Conservation (phyloP, 2,329 filamentous ascomycete species). For the Trichoderma lentiforme region DNA sequence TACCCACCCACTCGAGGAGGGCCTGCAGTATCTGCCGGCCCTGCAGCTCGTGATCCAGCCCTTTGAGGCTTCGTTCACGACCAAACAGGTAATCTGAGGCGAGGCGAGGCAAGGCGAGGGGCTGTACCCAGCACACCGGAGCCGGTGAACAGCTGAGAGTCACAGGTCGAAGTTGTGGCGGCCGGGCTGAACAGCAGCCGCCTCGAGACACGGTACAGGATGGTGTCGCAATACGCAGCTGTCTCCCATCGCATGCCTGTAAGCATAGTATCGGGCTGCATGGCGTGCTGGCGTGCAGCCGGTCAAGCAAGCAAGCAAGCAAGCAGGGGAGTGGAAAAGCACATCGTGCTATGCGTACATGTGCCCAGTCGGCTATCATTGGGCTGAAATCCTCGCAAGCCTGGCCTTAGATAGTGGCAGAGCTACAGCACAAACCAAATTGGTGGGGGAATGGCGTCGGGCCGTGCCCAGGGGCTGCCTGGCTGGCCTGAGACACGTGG, state of each 20-base stretch:
- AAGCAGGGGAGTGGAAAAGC: neutral
- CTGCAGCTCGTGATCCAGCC: neutral
- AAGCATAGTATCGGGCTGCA: neutral
- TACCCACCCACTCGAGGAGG: neutral
- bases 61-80: neutral
- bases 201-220: neutral
- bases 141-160: neutral
- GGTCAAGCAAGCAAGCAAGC: neutral
- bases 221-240: neutral
- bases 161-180: neutral
- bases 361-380: neutral
- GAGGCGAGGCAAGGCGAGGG: neutral
- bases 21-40: neutral
- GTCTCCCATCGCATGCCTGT: neutral
- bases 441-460: slow-evolving; percentile 2
- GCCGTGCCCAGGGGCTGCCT: neutral
- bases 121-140: neutral
- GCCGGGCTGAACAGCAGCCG: neutral
- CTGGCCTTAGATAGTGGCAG: neutral
- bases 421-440: neutral
- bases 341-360: neutral
- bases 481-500: slow-evolving; percentile 4
- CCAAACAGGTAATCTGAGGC: neutral
- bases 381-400: slow-evolving; percentile 14
- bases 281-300: neutral